Evolutionary conservation across 331 rosid genomes (phyloP).

Genomic region (Malus hybrid): DNA sequence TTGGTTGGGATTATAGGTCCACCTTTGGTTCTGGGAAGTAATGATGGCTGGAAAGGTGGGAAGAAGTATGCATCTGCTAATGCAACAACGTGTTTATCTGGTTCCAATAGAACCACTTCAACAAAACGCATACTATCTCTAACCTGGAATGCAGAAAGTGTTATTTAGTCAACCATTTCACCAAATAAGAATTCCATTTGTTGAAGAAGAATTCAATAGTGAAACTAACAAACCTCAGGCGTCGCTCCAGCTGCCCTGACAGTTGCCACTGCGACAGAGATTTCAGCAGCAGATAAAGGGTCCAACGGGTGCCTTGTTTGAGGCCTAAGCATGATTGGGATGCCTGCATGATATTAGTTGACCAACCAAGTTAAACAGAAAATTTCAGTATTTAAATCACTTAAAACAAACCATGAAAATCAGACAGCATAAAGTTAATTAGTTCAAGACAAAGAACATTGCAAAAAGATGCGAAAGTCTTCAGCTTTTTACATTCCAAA

Average conservation of each 20-base stretch:
- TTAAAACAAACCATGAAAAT: not conserved
- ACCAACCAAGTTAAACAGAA: constrained; percentile 4
- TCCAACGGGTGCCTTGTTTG: constrained; percentile 92
- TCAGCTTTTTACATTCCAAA: not conserved
- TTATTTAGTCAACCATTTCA: constrained; percentile 6
- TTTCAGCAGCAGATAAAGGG: constrained; percentile 86
- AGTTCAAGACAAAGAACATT: not conserved
- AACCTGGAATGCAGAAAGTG: constrained; percentile 39
- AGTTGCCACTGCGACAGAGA: constrained; percentile 86
- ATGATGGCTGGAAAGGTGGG: constrained; percentile 95
- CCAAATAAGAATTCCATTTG: not conserved
- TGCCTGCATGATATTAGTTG: constrained; percentile 29
- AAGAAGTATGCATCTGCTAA: constrained; percentile 95
- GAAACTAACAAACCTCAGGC: constrained; percentile 67
- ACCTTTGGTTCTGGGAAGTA: constrained; percentile 78
- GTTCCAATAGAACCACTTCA: constrained; percentile 79
- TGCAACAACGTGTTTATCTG: constrained; percentile 85
- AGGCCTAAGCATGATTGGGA: constrained; percentile 61
- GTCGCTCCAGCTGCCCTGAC: constrained; percentile 98
- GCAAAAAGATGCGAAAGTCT: not conserved
- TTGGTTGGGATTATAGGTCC: constrained; percentile 79
- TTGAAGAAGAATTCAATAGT: not conserved
- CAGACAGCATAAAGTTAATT: too few relatives aligned
- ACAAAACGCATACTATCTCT: constrained; percentile 94
- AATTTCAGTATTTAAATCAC: not conserved